A percentile compares a stretch with the other conserved stretches of the same genome.
phyloP scores from a whole-genome alignment of 805 yeast genomes.

The Yamadazyma laniorum region DNA sequence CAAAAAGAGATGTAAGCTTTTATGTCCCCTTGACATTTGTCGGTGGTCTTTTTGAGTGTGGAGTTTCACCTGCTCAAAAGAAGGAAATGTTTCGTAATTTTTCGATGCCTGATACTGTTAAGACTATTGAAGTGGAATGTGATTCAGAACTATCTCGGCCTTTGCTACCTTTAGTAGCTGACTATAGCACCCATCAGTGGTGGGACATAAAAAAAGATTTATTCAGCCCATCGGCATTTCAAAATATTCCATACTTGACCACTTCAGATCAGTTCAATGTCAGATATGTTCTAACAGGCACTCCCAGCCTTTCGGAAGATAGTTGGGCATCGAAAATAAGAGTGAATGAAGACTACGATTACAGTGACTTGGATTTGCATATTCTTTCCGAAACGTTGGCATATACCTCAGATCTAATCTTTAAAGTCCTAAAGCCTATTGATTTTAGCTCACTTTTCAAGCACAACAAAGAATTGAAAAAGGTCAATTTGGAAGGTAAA shows the following conservation, averaged over 20 bases:
- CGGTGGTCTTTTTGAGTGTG: constrained; percentile 62
- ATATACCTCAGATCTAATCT: constrained; percentile 20
- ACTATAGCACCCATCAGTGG: constrained; percentile 49
- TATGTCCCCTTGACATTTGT: constrained; percentile 58
- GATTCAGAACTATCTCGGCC: constrained; percentile 39
- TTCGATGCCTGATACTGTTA: constrained; percentile 11
- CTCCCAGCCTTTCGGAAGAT: constrained; percentile 27
- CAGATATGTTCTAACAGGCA: constrained; percentile 31
- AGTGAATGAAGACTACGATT: constrained; percentile 50
- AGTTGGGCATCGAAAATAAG: constrained; percentile 50
- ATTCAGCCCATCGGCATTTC: constrained; percentile 28
- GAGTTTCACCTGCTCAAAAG: constrained; percentile 29
- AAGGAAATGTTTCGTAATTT: constrained; percentile 17
- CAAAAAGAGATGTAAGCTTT: constrained; percentile 41
- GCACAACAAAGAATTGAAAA: constrained; percentile 6
- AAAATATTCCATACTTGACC: constrained; percentile 57
- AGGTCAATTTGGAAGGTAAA: constrained; percentile 7
- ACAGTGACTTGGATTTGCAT: constrained; percentile 34
- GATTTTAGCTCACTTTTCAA: constrained; percentile 16
- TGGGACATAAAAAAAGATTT: constrained; percentile 25
- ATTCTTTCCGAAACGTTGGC: constrained; percentile 28
- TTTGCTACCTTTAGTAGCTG: constrained; percentile 58
- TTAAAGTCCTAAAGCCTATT: constrained; percentile 21
- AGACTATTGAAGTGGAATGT: constrained; percentile 31
- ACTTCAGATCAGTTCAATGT: constrained; percentile 45